Evolutionary conservation across 2,329 filamentous ascomycete genomes (phyloP).

Genomic region (Elsinoe ampelina): DNA sequence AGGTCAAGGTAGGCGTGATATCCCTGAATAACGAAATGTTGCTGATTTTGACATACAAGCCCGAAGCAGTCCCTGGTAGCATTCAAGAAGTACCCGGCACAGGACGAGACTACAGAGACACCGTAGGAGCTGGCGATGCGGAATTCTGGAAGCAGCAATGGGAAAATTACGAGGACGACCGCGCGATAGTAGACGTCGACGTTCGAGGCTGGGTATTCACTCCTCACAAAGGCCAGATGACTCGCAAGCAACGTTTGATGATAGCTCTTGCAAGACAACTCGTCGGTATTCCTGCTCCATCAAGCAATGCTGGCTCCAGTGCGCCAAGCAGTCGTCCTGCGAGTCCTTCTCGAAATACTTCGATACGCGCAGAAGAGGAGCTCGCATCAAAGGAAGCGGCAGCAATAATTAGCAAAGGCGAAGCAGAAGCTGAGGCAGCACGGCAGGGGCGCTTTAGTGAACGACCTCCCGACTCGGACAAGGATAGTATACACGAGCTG

Average conservation of each 20-base stretch:
- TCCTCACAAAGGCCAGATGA: slow-evolving; percentile 76
- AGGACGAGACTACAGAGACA: slow-evolving; percentile 35
- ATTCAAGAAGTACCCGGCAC: slow-evolving; percentile 32
- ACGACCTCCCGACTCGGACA: slow-evolving; percentile 41
- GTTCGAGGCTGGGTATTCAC: slow-evolving; percentile 92
- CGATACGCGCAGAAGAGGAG: slow-evolving; percentile 44
- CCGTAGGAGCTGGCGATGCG: slow-evolving; percentile 47
- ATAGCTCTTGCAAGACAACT: slow-evolving; percentile 79
- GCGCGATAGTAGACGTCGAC: slow-evolving; percentile 85
- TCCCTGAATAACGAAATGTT: slow-evolving; percentile 18
- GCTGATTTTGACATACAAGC: slow-evolving; percentile 18
- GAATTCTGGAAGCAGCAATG: slow-evolving; percentile 73
- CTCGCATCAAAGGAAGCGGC: slow-evolving; percentile 66
- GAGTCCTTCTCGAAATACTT: slow-evolving; percentile 36
- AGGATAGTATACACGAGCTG: slow-evolving; percentile 28
- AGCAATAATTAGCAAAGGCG: slow-evolving; percentile 62
- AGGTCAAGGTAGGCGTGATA: slow-evolving; percentile 18
- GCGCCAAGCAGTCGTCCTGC: slow-evolving; percentile 28
- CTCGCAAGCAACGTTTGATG: slow-evolving; percentile 73
- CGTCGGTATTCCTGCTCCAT: slow-evolving; percentile 71
- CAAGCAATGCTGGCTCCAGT: slow-evolving; percentile 36
- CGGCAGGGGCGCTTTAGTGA: slow-evolving; percentile 67
- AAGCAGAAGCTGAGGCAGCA: slow-evolving; percentile 61
- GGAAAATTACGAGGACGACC: slow-evolving; percentile 70
- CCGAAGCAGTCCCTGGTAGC: slow-evolving; percentile 28